A percentile compares a stretch with the other conserved stretches of the same genome.
These are phyloP conservation scores for Telopea speciosissima DNA, from an alignment of 177 flowering plant genomes.

Conservation along the genomic window DNA sequence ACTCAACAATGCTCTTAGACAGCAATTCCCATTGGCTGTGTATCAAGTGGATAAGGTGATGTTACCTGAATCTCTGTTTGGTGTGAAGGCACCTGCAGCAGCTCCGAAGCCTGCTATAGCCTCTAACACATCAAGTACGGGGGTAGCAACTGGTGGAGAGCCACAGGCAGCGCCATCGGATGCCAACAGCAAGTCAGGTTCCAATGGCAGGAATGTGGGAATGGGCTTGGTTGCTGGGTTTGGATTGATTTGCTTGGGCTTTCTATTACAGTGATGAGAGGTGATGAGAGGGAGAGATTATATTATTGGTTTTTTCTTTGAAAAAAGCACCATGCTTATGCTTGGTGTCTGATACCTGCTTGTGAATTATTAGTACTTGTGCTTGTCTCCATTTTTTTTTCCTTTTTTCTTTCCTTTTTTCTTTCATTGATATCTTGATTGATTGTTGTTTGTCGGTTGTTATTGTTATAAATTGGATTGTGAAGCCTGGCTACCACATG, in stretches of 20 bases:
- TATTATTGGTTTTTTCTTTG: no score
- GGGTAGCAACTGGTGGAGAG: background rate
- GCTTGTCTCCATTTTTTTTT: background rate
- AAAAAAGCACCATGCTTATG: no score
- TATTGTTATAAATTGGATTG: no score
- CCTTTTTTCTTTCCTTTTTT: background rate
- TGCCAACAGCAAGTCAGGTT: conserved; percentile 13
- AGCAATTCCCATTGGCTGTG: conserved; percentile 48
- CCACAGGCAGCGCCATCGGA: conserved; percentile 8
- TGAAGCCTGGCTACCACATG: no score
- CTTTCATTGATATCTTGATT: background rate
- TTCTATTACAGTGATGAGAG: conserved; percentile 12
- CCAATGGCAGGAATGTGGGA: conserved; percentile 24
- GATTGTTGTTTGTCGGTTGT: no score
- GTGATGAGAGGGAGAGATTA: conserved; percentile 5
- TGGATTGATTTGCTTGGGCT: conserved; percentile 36
- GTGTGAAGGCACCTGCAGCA: conserved; percentile 25
- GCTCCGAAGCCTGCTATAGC: conserved; percentile 27
- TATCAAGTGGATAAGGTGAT: conserved; percentile 59
- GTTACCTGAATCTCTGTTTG: conserved; percentile 47
- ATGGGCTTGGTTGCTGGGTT: conserved; percentile 36
- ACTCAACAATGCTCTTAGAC: conserved; percentile 39
- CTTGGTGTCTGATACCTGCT: no score
- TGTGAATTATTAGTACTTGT: no score
- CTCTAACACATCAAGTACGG: background rate